Conservation (phyloP, 2,329 filamentous ascomycete species). For the Clarireedia monteithiana region DNA sequence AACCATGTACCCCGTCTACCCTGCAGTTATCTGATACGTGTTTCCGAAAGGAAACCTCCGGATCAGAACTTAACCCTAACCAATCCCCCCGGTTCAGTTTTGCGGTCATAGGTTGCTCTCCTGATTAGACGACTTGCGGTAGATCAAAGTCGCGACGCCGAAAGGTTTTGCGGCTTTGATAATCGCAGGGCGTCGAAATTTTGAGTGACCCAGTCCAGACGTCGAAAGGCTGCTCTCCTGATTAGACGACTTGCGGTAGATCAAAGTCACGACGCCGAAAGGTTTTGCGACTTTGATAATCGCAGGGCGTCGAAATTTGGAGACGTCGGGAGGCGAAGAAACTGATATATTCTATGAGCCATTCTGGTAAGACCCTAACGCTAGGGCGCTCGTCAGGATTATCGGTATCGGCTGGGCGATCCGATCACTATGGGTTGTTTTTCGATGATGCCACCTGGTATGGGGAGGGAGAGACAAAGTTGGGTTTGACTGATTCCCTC, state of each 20-base stretch:
- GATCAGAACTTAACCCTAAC: conserved; percentile 98
- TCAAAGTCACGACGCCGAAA: conserved; percentile 28
- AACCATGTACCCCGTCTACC: conserved; percentile 66
- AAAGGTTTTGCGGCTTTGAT: conserved; percentile 42
- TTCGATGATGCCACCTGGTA: conserved; percentile 38
- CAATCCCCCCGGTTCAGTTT: conserved; percentile 65
- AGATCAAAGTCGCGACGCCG: conserved; percentile 25
- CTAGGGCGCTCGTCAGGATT: conserved; percentile 69
- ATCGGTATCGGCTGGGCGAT: conserved; percentile 51
- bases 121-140: conserved; percentile 49
- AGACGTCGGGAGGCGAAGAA: conserved; percentile 39
- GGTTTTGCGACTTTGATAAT: conserved; percentile 46
- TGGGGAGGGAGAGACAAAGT: conserved; percentile 31
- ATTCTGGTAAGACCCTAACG: conserved; percentile 64
- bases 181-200: too few relatives aligned
- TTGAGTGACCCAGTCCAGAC: too few relatives aligned
- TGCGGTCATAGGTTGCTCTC: conserved; percentile 60
- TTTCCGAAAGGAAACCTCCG: conserved; percentile 62
- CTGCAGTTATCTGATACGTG: conserved; percentile 68
- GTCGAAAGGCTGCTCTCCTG: conserved; percentile 59
- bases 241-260: conserved; percentile 44
- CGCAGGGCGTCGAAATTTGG: conserved; percentile 39
- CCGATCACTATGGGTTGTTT: conserved; percentile 53
- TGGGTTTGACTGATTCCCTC: conserved; percentile 36
- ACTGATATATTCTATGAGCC: conserved; percentile 65